Evolutionary conservation across 371 early-diverging fungal genomes (phyloP), one percentile per base, ranked within the genome.

Genomic region (Chytridiales sp.): DNA sequence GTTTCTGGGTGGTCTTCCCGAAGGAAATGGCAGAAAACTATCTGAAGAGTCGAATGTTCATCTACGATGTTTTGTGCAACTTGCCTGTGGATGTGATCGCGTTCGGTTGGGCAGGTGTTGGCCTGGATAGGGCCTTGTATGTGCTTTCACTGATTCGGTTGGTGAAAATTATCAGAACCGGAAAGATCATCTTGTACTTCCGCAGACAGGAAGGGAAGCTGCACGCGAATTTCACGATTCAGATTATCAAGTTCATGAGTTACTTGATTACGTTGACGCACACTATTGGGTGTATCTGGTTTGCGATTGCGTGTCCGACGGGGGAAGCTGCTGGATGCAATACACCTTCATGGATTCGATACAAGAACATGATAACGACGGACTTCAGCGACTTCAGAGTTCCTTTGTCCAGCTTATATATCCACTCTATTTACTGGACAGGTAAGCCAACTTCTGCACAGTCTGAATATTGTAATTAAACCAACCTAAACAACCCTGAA

Each of bases 1-100:
- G 79, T 13, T 72, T 78, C 44, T 78, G 76, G 76, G 77, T 78
- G 22, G 69, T 78, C 1, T 78, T 78, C 48, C 70, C 76, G 17
- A 76, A 74, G 52, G 76, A 78, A 48, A 78, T 76, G 79, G 67
- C 72, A 19, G 5, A 72, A 47, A 63, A 69, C 44, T 78, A 78
- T 47, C 31, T 76, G 19, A 34, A 52, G 26, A 63, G 66, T 8
- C 30, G 26, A 36, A 71, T 76, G 46, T 74, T 75, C 54, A 51
- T 53, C 21, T 76, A 69, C 47, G 79, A 78, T 41, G 48, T 74
- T 41, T 8, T 72, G 11, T 47, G 67, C 35, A 76, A 74, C 44
- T 42, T 78, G 31, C 79, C 79, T 1, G 43, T 65, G 15, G 79
- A 78, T 43, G 17, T 78, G 19, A 51, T 78, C 38, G 75, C 69